Evolutionary conservation across 169 alveolate genomes (phyloP), one percentile per base, ranked within the genome.

Genomic region (Plasmodium yoelii): DNA sequence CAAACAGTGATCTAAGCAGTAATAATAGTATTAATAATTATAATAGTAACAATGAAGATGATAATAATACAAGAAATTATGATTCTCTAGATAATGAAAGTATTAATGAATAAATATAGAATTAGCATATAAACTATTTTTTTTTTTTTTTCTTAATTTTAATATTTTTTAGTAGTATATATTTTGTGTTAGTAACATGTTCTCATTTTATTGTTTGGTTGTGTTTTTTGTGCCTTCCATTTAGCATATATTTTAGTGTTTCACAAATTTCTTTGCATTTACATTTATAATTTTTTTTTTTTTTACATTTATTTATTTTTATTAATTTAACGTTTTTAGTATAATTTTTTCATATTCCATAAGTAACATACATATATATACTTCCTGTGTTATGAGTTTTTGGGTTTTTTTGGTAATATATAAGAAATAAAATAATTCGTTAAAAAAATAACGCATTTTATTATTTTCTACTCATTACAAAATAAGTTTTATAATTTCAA

Each of bases 221-320:
- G 87, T 73, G 22, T 73, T 51, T 73, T 73, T 73, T 73, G 87
- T 73, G 60, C 10, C 71, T 73, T 10, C 59, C 63, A 73, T 39
- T 39, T 24, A 39, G 57, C 71, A 42, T 63, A 44, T 39, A 51
- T 73, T 73, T 59, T 73, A 59, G 59, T 10, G 34, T 57, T 57
- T 28, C 28, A 59, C 49, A 49, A 60, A 47, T 18, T 53, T 73
- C 60, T 73, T 73, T 57, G 44, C 22, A 57, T 57, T 57, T 13
- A 18, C 19, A 42, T 56, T 73, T 73, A 34, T 39, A 34, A 63
- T 73, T 42, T 26, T 34, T 9, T 9, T 59, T 7, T 47, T 47
- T 47, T 47, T 47, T 47, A 47, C 56, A 13, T 13, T 34, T 5
- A 34, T 34, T 4, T 34, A 34, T 34, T 3, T 34, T 34, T 34